Conservation (phyloP, 768 basidiomycete genomes). For the Gautieria morchelliformis region DNA sequence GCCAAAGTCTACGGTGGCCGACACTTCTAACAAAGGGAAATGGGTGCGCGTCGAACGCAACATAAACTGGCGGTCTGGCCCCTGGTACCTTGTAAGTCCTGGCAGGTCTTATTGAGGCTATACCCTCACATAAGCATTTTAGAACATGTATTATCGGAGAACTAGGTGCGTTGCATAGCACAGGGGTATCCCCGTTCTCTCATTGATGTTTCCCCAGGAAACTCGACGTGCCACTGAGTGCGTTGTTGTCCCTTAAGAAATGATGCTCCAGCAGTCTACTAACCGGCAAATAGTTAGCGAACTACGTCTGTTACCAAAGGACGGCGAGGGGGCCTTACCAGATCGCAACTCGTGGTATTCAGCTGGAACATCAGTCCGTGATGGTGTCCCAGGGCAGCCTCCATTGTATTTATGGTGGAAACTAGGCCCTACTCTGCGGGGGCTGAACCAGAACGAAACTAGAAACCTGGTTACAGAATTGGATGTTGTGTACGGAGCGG, state of each 20-base stretch:
- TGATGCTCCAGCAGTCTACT: slow-evolving; percentile 74
- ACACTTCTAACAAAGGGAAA: slow-evolving; percentile 69
- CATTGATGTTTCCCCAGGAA: background rate
- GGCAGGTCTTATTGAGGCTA: slow-evolving; percentile 4
- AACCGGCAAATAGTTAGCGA: slow-evolving; percentile 40
- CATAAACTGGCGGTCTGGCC: slow-evolving; percentile 52
- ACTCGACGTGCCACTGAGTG: background rate
- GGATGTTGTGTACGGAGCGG: slow-evolving; percentile 84
- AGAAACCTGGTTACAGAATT: slow-evolving; percentile 75
- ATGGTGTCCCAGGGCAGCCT: slow-evolving; percentile 47
- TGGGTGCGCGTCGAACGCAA: slow-evolving; percentile 88
- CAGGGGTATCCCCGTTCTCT: background rate
- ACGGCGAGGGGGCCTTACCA: slow-evolving; percentile 36
- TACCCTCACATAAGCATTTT: slow-evolving; percentile 6
- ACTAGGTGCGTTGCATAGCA: slow-evolving; percentile 26
- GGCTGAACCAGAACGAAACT: slow-evolving; percentile 51
- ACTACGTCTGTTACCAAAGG: slow-evolving; percentile 50
- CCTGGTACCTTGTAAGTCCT: slow-evolving; percentile 50
- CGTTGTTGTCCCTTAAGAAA: background rate
- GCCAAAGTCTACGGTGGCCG: slow-evolving; percentile 58
- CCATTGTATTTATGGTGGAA: slow-evolving; percentile 76
- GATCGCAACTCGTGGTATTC: slow-evolving; percentile 51
- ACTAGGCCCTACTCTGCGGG: slow-evolving; percentile 49
- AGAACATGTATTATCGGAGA: slow-evolving; percentile 76
- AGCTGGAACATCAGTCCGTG: slow-evolving; percentile 49